These are phyloP conservation scores for Tieghemiomyces parasiticus DNA, from an alignment of 192 early-diverging fungal species.

Conservation along the genomic window DNA sequence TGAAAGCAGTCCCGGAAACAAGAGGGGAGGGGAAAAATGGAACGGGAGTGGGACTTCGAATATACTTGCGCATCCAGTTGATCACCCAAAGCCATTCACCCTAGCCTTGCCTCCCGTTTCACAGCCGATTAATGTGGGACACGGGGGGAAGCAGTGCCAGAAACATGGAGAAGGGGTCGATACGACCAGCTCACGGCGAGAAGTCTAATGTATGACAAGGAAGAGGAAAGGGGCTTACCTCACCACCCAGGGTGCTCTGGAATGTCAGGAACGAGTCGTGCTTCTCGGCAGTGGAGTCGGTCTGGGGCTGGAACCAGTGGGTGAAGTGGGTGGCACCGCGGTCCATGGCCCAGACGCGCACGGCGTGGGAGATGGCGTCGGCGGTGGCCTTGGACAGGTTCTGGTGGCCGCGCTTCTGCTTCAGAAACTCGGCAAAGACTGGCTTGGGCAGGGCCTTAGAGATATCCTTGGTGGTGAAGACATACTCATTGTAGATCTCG, in stretches of 20 bases:
- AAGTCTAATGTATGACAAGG: too few relatives aligned
- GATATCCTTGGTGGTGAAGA: constrained; percentile 87
- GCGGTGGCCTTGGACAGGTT: constrained; percentile 85
- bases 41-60: too few relatives aligned
- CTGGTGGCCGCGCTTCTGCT: constrained; percentile 85
- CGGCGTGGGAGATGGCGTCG: constrained; percentile 98
- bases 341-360: constrained; percentile 94
- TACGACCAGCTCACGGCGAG: too few relatives aligned
- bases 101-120: too few relatives aligned
- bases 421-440: constrained; percentile 78
- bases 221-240: constrained; percentile 29
- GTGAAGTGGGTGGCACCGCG: constrained; percentile 96
- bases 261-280: constrained; percentile 96
- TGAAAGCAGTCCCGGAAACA: too few relatives aligned
- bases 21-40: too few relatives aligned
- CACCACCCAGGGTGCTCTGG: constrained; percentile 66
- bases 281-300: constrained; percentile 96
- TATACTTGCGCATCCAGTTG: too few relatives aligned
- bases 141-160: too few relatives aligned
- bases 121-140: too few relatives aligned
- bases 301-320: constrained; percentile 99
- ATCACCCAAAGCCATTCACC: too few relatives aligned
- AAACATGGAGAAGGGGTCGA: too few relatives aligned
- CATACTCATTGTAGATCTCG: constrained; percentile 86
- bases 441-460: constrained; percentile 87